Evolutionary conservation across 768 basidiomycete species (phyloP).

Genomic region (Udeniomyces megalosporus): DNA sequence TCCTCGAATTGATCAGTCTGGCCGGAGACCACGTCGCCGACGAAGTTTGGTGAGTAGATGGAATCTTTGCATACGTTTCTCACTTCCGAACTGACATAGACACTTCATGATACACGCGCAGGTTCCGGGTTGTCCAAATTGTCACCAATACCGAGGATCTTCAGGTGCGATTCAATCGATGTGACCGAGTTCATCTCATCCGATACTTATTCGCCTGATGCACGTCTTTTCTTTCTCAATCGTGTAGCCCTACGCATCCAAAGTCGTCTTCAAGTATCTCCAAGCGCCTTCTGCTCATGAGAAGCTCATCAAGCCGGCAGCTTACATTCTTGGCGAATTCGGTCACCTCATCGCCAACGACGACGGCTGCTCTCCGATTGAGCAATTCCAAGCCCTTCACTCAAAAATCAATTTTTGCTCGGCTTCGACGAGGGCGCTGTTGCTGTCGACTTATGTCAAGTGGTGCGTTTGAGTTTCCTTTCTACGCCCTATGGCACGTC

Average conservation of each 20-base stretch:
- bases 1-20: slow-evolving; percentile 83
- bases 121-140: slow-evolving; percentile 89
- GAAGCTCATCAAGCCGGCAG: slow-evolving; percentile 58
- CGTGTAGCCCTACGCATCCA: slow-evolving; percentile 76
- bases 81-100: too few relatives aligned
- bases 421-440: slow-evolving; percentile 74
- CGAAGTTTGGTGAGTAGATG: slow-evolving; percentile 67
- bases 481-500: too few relatives aligned
- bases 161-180: neutral
- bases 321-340: slow-evolving; percentile 94
- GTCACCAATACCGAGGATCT: slow-evolving; percentile 97
- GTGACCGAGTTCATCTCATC: neutral
- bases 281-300: slow-evolving; percentile 57
- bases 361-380: slow-evolving; percentile 74
- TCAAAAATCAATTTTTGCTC: slow-evolving; percentile 89
- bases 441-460: slow-evolving; percentile 94
- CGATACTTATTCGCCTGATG: too few relatives aligned
- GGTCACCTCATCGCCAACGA: slow-evolving; percentile 96
- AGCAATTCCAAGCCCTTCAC: slow-evolving; percentile 85
- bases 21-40: slow-evolving; percentile 98
- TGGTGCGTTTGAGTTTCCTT: slow-evolving; percentile 24
- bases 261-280: slow-evolving; percentile 76
- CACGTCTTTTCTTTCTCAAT: neutral
- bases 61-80: too few relatives aligned
- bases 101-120: neutral